phyloP scores from a whole-genome alignment of 345 rosid genomes.

The Brassica carinata region DNA sequence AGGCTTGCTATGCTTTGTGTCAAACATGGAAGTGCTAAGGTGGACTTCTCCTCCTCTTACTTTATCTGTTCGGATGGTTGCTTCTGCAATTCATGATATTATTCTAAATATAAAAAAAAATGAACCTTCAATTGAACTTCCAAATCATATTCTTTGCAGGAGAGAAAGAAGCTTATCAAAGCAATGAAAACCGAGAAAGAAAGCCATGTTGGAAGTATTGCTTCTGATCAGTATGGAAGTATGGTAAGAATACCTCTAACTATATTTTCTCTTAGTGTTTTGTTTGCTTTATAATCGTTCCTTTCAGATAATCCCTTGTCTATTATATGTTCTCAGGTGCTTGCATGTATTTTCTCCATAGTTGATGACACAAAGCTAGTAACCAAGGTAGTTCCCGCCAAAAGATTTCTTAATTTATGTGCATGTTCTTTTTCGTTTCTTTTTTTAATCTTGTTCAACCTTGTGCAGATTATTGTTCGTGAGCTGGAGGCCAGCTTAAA shows the following conservation, averaged over 20 bases:
- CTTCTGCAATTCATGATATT: background rate
- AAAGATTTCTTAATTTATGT: background rate
- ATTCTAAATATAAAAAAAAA: slow-evolving; percentile 2
- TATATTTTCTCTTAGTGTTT: background rate
- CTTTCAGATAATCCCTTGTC: slow-evolving; percentile 1
- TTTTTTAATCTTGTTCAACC: slow-evolving; percentile 37
- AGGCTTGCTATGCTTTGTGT: slow-evolving; percentile 79
- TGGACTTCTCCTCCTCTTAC: slow-evolving; percentile 20
- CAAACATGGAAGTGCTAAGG: slow-evolving; percentile 97
- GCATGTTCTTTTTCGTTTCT: background rate
- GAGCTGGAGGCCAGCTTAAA: slow-evolving; percentile 66
- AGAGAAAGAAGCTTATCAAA: slow-evolving; percentile 87
- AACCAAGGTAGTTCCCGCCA: slow-evolving; percentile 58
- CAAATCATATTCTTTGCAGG: slow-evolving; percentile 50
- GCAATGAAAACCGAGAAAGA: slow-evolving; percentile 54
- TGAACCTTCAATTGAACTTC: background rate
- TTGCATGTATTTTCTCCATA: slow-evolving; percentile 62
- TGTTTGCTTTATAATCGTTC: slow-evolving; percentile 10
- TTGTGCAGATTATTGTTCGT: slow-evolving; percentile 65
- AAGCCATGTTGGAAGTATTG: slow-evolving; percentile 60
- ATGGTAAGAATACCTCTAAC: slow-evolving; percentile 53
- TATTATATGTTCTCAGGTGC: slow-evolving; percentile 57
- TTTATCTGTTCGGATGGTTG: slow-evolving; percentile 1
- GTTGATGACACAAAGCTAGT: slow-evolving; percentile 95
- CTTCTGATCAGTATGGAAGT: slow-evolving; percentile 74